Conservation (phyloP, 2,329 filamentous ascomycete genomes). For the Sclerotinia borealis region DNA sequence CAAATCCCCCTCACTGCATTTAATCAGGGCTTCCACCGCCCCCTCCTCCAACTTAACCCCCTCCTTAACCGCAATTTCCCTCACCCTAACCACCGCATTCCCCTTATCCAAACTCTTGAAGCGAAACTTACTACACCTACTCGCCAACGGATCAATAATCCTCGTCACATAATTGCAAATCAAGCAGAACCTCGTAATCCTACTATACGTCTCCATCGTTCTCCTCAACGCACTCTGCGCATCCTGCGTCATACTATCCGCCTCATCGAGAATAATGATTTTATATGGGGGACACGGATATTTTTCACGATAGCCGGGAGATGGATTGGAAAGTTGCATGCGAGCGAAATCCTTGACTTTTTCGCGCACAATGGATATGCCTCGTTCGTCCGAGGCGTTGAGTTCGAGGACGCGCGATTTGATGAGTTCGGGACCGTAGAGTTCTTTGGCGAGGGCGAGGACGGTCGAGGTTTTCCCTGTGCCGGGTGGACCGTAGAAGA, state of each 20-base stretch:
- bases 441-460: conserved; percentile 91
- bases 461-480: conserved; percentile 98
- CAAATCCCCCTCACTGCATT: conserved; percentile 87
- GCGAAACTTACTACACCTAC: conserved; percentile 90
- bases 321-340: conserved; percentile 79
- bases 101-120: conserved; percentile 93
- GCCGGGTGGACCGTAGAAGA: conserved; percentile 96
- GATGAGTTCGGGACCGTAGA: conserved; percentile 92
- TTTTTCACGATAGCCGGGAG: conserved; percentile 56
- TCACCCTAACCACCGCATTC: conserved; percentile 72
- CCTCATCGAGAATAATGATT: conserved; percentile 97
- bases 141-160: conserved; percentile 94
- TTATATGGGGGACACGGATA: conserved; percentile 98
- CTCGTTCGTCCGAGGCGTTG: conserved; percentile 97
- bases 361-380: conserved; percentile 92
- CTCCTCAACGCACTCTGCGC: conserved; percentile 86
- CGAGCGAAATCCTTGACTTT: conserved; percentile 98
- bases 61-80: conserved; percentile 77
- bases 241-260: conserved; percentile 98
- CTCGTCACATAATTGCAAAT: conserved; percentile 98
- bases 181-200: conserved; percentile 93
- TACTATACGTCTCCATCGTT: conserved; percentile 97
- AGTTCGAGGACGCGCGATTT: conserved; percentile 94
- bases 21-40: conserved; percentile 76
- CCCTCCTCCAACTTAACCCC: conserved; percentile 70